Evolutionary conservation across 2,329 filamentous ascomycete species (phyloP).

Genomic region (Arthroderma uncinatum): DNA sequence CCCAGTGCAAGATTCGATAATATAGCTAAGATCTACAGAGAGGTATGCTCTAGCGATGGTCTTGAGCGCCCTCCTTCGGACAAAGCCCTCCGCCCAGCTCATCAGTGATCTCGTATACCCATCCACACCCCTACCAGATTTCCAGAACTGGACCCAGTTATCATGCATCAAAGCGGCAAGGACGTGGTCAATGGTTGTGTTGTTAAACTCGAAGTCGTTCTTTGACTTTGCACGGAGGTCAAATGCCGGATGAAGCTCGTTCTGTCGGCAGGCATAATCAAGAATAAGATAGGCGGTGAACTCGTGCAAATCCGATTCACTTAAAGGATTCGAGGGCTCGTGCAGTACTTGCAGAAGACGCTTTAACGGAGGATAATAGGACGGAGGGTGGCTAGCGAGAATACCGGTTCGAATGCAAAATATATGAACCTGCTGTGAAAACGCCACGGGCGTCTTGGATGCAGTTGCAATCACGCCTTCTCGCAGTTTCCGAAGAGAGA

Average conservation of each 20-base stretch:
- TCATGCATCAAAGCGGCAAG: conserved; percentile 64
- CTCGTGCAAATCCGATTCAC: conserved; percentile 62
- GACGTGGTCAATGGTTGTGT: conserved; percentile 57
- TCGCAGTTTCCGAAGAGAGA: conserved; percentile 80
- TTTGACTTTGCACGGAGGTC: conserved; percentile 45
- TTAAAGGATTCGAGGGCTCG: conserved; percentile 51
- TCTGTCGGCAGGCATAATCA: conserved; percentile 76
- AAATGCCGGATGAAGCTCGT: conserved; percentile 63
- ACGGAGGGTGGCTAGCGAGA: conserved; percentile 68
- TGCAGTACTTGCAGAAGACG: conserved; percentile 67
- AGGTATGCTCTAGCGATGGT: conserved; percentile 77
- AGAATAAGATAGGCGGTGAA: conserved; percentile 71
- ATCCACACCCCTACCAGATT: conserved; percentile 60
- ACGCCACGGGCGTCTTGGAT: conserved; percentile 61
- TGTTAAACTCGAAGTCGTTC: conserved; percentile 47
- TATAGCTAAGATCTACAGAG: conserved; percentile 59
- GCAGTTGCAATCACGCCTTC: conserved; percentile 70
- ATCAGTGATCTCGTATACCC: conserved; percentile 69
- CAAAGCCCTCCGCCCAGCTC: conserved; percentile 65
- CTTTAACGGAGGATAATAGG: conserved; percentile 77
- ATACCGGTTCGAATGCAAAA: conserved; percentile 82
- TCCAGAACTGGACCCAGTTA: conserved; percentile 71
- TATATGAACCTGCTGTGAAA: conserved; percentile 79
- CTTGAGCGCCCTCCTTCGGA: conserved; percentile 69
- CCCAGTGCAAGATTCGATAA: conserved; percentile 44